These are phyloP conservation scores for Bidens hawaiensis DNA, from an alignment of 140 eudicot species.

Conservation along the genomic window DNA sequence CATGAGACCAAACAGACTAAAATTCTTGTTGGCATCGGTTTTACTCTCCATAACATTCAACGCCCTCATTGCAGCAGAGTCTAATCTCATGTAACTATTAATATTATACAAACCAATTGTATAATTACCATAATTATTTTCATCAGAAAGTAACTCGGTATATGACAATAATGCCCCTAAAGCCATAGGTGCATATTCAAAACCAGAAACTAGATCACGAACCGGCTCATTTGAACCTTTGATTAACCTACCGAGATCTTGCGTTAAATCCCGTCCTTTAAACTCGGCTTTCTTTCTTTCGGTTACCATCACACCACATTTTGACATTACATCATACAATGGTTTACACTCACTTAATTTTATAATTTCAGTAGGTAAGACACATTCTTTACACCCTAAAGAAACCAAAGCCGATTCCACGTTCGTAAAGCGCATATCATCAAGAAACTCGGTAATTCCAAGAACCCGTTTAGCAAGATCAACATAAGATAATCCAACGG, in stretches of 20 bases:
- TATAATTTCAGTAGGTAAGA: conserved; percentile 58
- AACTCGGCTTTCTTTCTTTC: conserved; percentile 87
- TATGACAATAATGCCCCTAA: conserved; percentile 68
- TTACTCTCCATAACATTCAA: conserved; percentile 98
- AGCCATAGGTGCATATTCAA: conserved; percentile 74
- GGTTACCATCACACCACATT: conserved; percentile 89
- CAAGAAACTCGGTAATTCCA: conserved; percentile 87
- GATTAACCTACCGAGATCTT: conserved; percentile 87
- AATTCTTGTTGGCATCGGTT: conserved; percentile 84
- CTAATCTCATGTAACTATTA: conserved; percentile 84
- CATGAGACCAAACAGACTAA: conserved; percentile 90
- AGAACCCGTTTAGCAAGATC: conserved; percentile 75
- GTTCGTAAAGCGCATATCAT: conserved; percentile 82
- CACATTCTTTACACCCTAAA: conserved; percentile 95
- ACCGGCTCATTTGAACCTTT: conserved; percentile 87
- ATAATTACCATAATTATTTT: conserved; percentile 69
- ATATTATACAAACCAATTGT: conserved; percentile 52
- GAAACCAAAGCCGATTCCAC: conserved; percentile 85
- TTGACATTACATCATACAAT: conserved; percentile 68
- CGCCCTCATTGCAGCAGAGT: conserved; percentile 98
- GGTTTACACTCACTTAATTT: conserved; percentile 61
- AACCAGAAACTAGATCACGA: conserved; percentile 65
- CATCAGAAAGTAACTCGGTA: conserved; percentile 86
- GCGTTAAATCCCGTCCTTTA: conserved; percentile 65
- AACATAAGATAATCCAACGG: conserved; percentile 70